A percentile compares a stretch with the other conserved stretches of the same genome.
These are phyloP conservation scores for Aspergillus tanneri DNA, from an alignment of 2,329 filamentous ascomycete genomes.

Conservation along the genomic window DNA sequence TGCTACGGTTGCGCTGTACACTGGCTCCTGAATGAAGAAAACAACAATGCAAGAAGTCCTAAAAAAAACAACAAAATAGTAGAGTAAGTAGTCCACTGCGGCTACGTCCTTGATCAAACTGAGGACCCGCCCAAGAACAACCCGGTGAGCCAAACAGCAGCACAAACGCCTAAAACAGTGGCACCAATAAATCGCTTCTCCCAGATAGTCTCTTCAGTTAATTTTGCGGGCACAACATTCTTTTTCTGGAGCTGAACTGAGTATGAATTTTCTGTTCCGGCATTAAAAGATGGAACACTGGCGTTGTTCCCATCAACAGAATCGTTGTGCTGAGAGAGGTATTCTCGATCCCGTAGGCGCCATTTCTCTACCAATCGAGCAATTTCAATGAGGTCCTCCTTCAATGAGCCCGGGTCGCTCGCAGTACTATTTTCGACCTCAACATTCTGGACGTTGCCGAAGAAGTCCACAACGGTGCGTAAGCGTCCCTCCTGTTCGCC, in stretches of 20 bases:
- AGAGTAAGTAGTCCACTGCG: no score
- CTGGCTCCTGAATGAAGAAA: no score
- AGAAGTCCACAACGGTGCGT: conserved; percentile 90
- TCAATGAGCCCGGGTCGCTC: conserved; percentile 54
- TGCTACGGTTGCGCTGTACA: no score
- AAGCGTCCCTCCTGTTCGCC: conserved; percentile 74
- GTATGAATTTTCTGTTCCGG: conserved; percentile 4
- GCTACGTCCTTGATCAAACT: conserved; percentile 17
- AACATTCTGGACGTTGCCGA: conserved; percentile 96
- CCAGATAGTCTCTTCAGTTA: conserved; percentile 65
- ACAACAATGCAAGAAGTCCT: no score
- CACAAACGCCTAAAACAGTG: conserved; percentile 36
- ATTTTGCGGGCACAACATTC: conserved; percentile 54
- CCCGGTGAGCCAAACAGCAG: conserved; percentile 38
- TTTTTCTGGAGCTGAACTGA: conserved; percentile 35
- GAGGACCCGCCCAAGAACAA: conserved; percentile 32
- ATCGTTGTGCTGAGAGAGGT: conserved; percentile 28
- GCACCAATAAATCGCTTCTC: conserved; percentile 50
- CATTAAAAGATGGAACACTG: conserved; percentile 4
- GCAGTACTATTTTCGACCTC: conserved; percentile 69
- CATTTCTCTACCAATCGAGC: conserved; percentile 59
- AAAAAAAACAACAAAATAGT: no score
- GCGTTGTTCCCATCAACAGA: conserved; percentile 16
- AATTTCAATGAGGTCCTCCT: conserved; percentile 74
- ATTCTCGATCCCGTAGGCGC: conserved; percentile 39